These are phyloP conservation scores for Pseudonitzschia delicatissima DNA, from an alignment of 108 stramenopile genomes.

Conservation along the genomic window DNA sequence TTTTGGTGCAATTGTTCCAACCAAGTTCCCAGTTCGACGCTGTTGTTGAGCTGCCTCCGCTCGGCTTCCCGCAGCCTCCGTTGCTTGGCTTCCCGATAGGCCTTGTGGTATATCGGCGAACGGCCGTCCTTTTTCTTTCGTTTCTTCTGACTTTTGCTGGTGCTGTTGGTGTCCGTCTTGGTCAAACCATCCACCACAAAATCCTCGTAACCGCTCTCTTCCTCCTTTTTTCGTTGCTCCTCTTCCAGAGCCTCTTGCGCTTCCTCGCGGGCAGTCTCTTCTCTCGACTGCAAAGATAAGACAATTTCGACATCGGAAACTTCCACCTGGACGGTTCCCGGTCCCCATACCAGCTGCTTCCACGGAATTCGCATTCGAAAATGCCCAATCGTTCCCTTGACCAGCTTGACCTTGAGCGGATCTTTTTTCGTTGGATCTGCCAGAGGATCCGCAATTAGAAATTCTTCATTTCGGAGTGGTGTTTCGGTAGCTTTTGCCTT, in stretches of 20 bases:
- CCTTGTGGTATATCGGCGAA: slow-evolving; percentile 1
- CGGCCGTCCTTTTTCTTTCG: not conserved
- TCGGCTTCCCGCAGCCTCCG: slow-evolving; percentile 43
- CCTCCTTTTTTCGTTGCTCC: slow-evolving; percentile 1
- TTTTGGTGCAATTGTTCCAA: slow-evolving; percentile 24
- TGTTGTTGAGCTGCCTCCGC: slow-evolving; percentile 22
- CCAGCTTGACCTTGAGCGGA: slow-evolving; percentile 43
- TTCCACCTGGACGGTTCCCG: slow-evolving; percentile 40
- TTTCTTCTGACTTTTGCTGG: not conserved
- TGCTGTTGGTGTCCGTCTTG: not conserved
- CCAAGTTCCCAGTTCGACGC: slow-evolving; percentile 7
- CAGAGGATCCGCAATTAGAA: not conserved
- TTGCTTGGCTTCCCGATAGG: slow-evolving; percentile 48
- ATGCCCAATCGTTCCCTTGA: slow-evolving; percentile 44
- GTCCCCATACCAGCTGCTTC: slow-evolving; percentile 56
- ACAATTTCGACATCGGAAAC: slow-evolving; percentile 42
- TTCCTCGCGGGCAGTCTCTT: slow-evolving; percentile 28
- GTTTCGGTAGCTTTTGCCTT: slow-evolving; percentile 16
- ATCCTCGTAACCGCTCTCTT: not conserved
- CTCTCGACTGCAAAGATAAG: slow-evolving; percentile 31
- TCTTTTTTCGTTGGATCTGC: slow-evolving; percentile 21
- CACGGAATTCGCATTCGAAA: slow-evolving; percentile 48
- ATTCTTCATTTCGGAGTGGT: not conserved
- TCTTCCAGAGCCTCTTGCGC: not conserved
- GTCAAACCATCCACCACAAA: not conserved